These are phyloP conservation scores for Myriosclerotinia scirpicola DNA, from an alignment of 2,329 filamentous ascomycete genomes.

Conservation along the genomic window DNA sequence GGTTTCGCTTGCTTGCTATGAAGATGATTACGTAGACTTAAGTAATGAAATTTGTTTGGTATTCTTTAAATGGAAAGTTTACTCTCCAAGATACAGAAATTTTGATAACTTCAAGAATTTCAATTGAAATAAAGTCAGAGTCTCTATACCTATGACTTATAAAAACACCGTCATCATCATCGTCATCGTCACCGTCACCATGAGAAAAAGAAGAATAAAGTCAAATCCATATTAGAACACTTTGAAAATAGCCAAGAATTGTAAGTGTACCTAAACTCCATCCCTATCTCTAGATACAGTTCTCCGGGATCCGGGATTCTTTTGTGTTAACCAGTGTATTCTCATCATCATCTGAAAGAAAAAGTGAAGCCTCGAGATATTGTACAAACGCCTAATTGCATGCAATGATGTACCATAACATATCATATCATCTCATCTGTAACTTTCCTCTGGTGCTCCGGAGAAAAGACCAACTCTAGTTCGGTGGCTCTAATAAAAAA, in stretches of 20 bases:
- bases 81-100: not conserved
- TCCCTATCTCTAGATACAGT: constrained; percentile 37
- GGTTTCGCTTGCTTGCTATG: not conserved
- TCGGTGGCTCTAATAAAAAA: constrained; percentile 64
- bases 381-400: constrained; percentile 36
- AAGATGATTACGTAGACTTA: not conserved
- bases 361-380: constrained; percentile 35
- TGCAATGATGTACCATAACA: constrained; percentile 26
- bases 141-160: not conserved
- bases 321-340: constrained; percentile 33
- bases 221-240: constrained; percentile 18
- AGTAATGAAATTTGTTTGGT: not conserved
- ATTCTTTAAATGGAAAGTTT: not conserved
- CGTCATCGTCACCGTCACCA: not conserved
- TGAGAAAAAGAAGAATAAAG: not conserved
- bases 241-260: constrained; percentile 35
- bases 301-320: constrained; percentile 29
- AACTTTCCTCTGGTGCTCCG: constrained; percentile 61
- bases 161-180: not conserved
- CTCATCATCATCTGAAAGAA: constrained; percentile 33
- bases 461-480: constrained; percentile 76
- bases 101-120: not conserved
- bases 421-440: constrained; percentile 31
- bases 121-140: not conserved
- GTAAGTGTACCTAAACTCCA: constrained; percentile 31